Evolutionary conservation across 352 stramenopile genomes (phyloP), one percentile per base, ranked within the genome.

Genomic region (Phytophthora sp.): DNA sequence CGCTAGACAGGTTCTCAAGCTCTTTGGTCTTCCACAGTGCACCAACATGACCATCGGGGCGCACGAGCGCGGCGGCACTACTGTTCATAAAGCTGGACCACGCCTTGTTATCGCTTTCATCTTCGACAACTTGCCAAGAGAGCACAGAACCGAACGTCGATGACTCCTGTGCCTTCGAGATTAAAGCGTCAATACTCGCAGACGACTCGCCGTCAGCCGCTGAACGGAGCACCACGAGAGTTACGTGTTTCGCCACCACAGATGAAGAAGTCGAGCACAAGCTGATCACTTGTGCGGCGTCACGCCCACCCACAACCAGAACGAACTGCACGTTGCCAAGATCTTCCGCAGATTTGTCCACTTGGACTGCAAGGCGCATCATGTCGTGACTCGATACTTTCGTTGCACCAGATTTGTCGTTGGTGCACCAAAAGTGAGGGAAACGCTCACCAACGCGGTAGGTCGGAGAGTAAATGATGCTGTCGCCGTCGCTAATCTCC

Each of bases 11-110:
- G 1, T 42, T 31, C 3, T 75, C 41, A 35, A 77, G 42, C 18
- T 74, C 54, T 15, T 72, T 46, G 7, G 42, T 18, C 39, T 54
- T 54, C 80, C 87, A 95, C 11, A 95, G 45, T 5, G 54, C 70
- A n/a, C 76, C 86, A 32, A 96, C 59, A 53, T 95, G 87, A 27
- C 87, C 85, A 57, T 96, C 88, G 9, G 88, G 88, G 49, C 88
- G 87, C 17, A 96, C 63, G 20, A 96, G 72, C 27, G 77, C 72
- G 23, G 81, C 85, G 2, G 49, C 43, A 13, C 77, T 61, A 8
- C 39, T 54, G 8, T 34, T 2, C 8, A 64, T 57, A 38, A 94
- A 94, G 35, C 58, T 60, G 2, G 23, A 17, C 82, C 82, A 89
- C 37, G 74, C 51, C 7, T 71, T 54, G 21, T 45, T 62, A 38